Evolutionary conservation across 345 rosid genomes (phyloP).

Genomic region (Anacardium occidentale): DNA sequence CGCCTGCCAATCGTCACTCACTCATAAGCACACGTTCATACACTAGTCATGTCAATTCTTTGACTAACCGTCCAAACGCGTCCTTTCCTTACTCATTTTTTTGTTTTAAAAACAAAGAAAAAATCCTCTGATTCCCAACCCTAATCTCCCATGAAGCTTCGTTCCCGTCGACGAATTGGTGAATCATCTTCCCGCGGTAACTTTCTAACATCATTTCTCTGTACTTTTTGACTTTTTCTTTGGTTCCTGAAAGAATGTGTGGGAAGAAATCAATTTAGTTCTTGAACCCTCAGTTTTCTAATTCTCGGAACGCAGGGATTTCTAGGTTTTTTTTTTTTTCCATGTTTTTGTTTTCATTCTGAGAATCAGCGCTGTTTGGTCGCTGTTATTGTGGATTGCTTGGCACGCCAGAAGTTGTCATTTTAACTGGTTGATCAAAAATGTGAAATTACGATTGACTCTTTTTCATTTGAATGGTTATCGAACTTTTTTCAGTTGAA

Average conservation of each 20-base stretch:
- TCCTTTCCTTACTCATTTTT: too few relatives aligned
- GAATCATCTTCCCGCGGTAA: conserved; percentile 3
- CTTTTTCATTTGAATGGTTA: background rate
- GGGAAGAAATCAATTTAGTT: background rate
- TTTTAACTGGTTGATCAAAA: too few relatives aligned
- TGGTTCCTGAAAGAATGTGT: background rate
- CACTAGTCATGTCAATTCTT: background rate
- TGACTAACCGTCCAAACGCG: background rate
- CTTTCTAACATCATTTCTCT: background rate
- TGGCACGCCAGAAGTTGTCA: background rate
- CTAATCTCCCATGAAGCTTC: conserved; percentile 16
- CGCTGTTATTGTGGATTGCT: background rate
- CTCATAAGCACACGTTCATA: background rate
- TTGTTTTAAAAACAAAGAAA: too few relatives aligned
- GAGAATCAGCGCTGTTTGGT: background rate
- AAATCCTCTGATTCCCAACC: conserved; percentile 6
- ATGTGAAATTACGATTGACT: background rate
- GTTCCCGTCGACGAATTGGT: conserved; percentile 9
- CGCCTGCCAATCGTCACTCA: conserved; percentile 14
- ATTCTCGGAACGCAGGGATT: background rate
- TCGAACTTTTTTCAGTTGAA: background rate
- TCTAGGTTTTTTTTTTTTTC: too few relatives aligned
- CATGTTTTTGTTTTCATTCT: background rate
- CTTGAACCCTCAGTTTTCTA: background rate
- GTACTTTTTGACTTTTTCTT: background rate